Base-by-base conservation (phyloP, 129 eudicot genomes). In the Ambrosia trifida region DNA sequence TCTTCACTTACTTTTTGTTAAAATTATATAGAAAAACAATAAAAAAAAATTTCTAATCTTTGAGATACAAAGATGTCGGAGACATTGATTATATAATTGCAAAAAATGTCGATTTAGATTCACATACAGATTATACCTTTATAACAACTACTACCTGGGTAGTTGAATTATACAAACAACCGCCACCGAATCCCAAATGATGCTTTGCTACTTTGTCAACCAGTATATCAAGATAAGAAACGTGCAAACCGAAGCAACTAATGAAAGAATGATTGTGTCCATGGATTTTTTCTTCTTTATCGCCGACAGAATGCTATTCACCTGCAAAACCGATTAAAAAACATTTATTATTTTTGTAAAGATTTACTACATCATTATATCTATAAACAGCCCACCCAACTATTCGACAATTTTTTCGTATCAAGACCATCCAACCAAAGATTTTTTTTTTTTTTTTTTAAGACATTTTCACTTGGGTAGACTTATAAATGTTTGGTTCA, bases 281-380 rank as follows among this genome's bases (percentile, higher is more conserved):
- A 88, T 83, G 0, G 99, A 95, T 86, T 90, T 95, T 73, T 90
- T 95, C 95, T 91, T 95, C 88, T 95, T 95, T 86, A 95, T 95
- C 28, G 96, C 76, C 2, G 88, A 81, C 12, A 95, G 86, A 72
- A 95, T 88, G 74, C 82, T 84, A 72, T 90, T 90, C 68, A 95
- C 96, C 99, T 95, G 85, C 69, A 70, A 72, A 59, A 68, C 73
- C 66, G 4, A 32, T 19, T 17, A 31, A 43, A 47, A 44, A 47
- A 17, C 50, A 12, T 11, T 9, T 52, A 24, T 24, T 57, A 28
- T 0, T 35, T 69, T 32, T 31, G 5, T 4, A 8, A 32, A 49
- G 6, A 59, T 61, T 59, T 31, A 10, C 30, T 53, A 40, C 38
- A 33, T 53, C 17, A 4, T 3, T 18, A 5, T 32, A 16, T 9